Conservation (phyloP, 495 filamentous ascomycete species). For the Glutinoglossum americanum region DNA sequence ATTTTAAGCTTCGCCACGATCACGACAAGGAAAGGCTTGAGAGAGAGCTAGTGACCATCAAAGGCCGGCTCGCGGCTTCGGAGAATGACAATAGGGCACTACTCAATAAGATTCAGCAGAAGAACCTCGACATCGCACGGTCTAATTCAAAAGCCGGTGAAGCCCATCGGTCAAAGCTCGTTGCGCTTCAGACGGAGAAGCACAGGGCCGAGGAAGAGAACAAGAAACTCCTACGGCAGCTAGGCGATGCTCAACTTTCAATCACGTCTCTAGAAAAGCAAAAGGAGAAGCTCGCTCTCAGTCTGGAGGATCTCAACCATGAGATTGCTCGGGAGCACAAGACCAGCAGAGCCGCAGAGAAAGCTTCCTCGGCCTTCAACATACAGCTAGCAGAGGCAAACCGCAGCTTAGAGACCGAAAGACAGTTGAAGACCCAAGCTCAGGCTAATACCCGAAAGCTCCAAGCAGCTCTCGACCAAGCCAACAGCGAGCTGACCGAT, state of each 20-base stretch:
- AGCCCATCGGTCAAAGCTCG: slow-evolving; percentile 55
- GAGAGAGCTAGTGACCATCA: slow-evolving; percentile 77
- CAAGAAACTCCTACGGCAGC: slow-evolving; percentile 56
- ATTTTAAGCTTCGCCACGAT: slow-evolving; percentile 69
- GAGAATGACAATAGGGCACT: slow-evolving; percentile 95
- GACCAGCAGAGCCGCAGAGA: slow-evolving; percentile 75
- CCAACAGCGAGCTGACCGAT: slow-evolving; percentile 58
- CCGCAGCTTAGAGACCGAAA: slow-evolving; percentile 73
- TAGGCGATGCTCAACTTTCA: slow-evolving; percentile 70
- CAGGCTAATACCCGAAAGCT: slow-evolving; percentile 68
- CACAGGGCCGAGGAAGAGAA: slow-evolving; percentile 64
- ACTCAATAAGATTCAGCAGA: slow-evolving; percentile 91
- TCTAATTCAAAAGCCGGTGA: slow-evolving; percentile 75
- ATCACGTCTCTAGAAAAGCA: slow-evolving; percentile 83
- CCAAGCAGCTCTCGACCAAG: slow-evolving; percentile 51
- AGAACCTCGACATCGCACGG: slow-evolving; percentile 87
- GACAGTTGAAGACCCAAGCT: slow-evolving; percentile 65
- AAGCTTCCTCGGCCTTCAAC: slow-evolving; percentile 59
- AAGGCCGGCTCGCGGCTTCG: slow-evolving; percentile 74
- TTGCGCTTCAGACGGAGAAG: slow-evolving; percentile 66
- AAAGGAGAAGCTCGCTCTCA: slow-evolving; percentile 80
- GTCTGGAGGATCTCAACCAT: slow-evolving; percentile 81
- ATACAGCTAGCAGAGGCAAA: slow-evolving; percentile 78
- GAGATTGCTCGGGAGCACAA: slow-evolving; percentile 83
- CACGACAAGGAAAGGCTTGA: slow-evolving; percentile 85